phyloP scores from a whole-genome alignment of 2,329 filamentous ascomycete genomes.

The Cytospora piceae region DNA sequence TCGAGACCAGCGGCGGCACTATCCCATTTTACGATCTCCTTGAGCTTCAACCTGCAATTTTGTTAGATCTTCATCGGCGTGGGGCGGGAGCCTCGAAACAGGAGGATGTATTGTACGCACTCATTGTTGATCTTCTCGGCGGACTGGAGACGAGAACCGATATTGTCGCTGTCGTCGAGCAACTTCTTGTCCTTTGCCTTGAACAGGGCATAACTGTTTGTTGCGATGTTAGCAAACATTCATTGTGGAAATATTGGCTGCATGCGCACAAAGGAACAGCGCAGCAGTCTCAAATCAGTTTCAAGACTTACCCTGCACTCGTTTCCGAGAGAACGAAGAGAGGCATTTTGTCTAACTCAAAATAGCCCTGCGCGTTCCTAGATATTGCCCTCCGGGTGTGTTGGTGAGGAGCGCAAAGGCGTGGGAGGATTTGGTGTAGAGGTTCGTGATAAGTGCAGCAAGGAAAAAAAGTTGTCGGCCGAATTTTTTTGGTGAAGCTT shows the following conservation, averaged over 20 bases:
- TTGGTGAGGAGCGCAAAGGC: constrained; percentile 33
- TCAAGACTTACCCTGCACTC: constrained; percentile 69
- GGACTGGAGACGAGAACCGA: constrained; percentile 73
- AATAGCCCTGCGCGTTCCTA: constrained; percentile 31
- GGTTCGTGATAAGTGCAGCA: constrained; percentile 14
- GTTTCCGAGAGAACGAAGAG: constrained; percentile 94
- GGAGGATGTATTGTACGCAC: constrained; percentile 55
- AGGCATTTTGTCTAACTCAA: constrained; percentile 64
- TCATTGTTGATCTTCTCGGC: constrained; percentile 85
- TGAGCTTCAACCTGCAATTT: constrained; percentile 77
- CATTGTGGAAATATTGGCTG: background rate
- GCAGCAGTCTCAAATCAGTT: background rate
- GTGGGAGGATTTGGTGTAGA: constrained; percentile 22
- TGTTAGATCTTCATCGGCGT: constrained; percentile 27
- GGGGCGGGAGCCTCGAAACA: background rate
- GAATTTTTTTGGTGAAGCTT: constrained; percentile 30
- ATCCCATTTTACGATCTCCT: constrained; percentile 97
- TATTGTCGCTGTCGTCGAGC: constrained; percentile 76
- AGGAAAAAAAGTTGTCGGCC: constrained; percentile 26
- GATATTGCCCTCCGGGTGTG: constrained; percentile 31
- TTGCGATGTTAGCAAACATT: constrained; percentile 37
- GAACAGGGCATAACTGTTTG: constrained; percentile 89
- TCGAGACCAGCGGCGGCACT: constrained; percentile 88
- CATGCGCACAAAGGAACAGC: constrained; percentile 3
- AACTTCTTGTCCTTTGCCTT: constrained; percentile 99